These are phyloP conservation scores for Tuber umbilicatum DNA, from an alignment of 495 filamentous ascomycete genomes.

Conservation along the genomic window DNA sequence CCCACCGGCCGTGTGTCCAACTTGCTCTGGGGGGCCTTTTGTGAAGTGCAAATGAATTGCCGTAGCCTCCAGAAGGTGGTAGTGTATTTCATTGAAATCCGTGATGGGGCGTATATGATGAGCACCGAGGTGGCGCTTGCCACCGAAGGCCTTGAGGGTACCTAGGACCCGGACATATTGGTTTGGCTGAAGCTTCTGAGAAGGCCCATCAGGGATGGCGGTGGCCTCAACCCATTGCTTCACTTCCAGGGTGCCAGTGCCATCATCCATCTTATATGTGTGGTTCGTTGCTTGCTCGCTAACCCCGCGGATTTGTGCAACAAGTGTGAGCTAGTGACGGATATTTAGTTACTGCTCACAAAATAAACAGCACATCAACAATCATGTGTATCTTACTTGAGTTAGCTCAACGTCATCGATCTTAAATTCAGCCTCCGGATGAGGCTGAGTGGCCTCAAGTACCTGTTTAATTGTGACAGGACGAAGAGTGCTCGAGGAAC, in stretches of 20 bases:
- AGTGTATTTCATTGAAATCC: constrained; percentile 85
- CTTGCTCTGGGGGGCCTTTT: constrained; percentile 56
- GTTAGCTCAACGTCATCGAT: constrained; percentile 66
- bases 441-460: constrained; percentile 66
- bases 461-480: constrained; percentile 94
- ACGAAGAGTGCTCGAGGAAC: constrained; percentile 66
- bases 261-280: constrained; percentile 90
- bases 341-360: not conserved
- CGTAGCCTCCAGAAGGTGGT: constrained; percentile 81
- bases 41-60: constrained; percentile 79
- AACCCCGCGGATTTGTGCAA: constrained; percentile 84
- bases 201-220: constrained; percentile 49
- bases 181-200: constrained; percentile 55
- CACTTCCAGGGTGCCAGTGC: constrained; percentile 84
- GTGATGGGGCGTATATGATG: constrained; percentile 69
- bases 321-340: constrained; percentile 59
- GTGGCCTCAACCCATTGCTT: constrained; percentile 81
- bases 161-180: constrained; percentile 79
- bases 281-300: constrained; percentile 80
- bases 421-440: constrained; percentile 66
- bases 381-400: constrained; percentile 44
- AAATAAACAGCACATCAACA: not conserved
- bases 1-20: constrained; percentile 37
- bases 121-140: constrained; percentile 72
- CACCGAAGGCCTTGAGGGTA: constrained; percentile 66